Evolutionary conservation across 768 basidiomycete genomes (phyloP).

Genomic region (Lactarius tabidus): DNA sequence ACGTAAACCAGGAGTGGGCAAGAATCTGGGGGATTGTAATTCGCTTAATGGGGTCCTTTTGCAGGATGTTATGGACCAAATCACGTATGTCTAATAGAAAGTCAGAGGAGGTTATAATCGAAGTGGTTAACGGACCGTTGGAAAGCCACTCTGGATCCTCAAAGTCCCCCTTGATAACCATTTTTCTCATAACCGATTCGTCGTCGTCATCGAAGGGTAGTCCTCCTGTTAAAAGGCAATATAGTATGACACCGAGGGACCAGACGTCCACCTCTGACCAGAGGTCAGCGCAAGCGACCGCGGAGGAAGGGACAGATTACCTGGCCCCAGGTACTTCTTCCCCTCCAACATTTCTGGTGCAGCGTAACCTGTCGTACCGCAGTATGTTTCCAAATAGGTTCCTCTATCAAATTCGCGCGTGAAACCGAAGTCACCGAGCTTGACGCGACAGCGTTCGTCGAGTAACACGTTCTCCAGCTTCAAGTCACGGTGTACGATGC

Average conservation of each 20-base stretch:
- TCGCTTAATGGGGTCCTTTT: constrained; percentile 71
- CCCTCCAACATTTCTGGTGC: constrained; percentile 89
- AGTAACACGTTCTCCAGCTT: constrained; percentile 94
- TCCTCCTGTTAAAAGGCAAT: constrained; percentile 78
- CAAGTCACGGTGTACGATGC: constrained; percentile 94
- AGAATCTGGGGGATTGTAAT: constrained; percentile 82
- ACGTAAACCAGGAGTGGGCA: constrained; percentile 79
- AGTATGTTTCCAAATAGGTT: constrained; percentile 83
- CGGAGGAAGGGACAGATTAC: constrained; percentile 35
- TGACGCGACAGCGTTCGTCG: constrained; percentile 87
- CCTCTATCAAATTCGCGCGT: constrained; percentile 86
- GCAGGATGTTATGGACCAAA: constrained; percentile 72
- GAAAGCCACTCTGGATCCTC: constrained; percentile 94
- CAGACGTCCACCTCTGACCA: constrained; percentile 86
- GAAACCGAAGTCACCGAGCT: constrained; percentile 94
- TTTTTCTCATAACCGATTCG: constrained; percentile 50
- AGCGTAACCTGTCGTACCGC: constrained; percentile 92
- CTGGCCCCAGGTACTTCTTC: constrained; percentile 86
- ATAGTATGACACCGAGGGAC: constrained; percentile 92
- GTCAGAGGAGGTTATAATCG: constrained; percentile 7
- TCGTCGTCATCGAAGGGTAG: constrained; percentile 49
- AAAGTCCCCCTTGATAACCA: constrained; percentile 81
- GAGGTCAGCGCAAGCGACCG: background rate
- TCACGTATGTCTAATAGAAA: constrained; percentile 69
- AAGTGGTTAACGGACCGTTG: constrained; percentile 49